Conservation (phyloP, 2,329 filamentous ascomycete genomes). For the Claviceps humidiphila region DNA sequence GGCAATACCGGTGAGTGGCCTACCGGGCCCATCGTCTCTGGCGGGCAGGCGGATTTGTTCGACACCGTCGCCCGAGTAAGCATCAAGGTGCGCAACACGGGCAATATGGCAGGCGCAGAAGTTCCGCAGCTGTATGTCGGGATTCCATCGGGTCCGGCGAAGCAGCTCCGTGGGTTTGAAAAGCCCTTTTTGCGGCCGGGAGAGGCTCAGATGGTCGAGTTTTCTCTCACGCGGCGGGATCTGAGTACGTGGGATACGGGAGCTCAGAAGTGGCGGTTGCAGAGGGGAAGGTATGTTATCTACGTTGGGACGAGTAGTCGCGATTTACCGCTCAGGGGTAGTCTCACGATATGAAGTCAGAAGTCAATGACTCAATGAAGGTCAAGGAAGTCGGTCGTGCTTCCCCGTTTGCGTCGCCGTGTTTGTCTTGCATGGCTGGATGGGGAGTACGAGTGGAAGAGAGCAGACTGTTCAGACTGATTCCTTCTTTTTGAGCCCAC, state of each 20-base stretch:
- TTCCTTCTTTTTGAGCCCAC: no score
- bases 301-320: constrained; percentile 36
- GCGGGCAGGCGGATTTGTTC: constrained; percentile 35
- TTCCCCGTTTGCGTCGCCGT: no score
- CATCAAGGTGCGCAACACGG: constrained; percentile 29
- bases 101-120: constrained; percentile 28
- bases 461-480: no score
- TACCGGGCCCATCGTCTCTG: constrained; percentile 24
- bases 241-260: constrained; percentile 52
- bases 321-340: constrained; percentile 27
- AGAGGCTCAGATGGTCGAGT: constrained; percentile 29
- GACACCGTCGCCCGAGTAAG: constrained; percentile 27
- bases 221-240: constrained; percentile 48
- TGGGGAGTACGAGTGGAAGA: no score
- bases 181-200: constrained; percentile 40
- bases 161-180: constrained; percentile 53
- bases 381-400: no score
- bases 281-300: constrained; percentile 29
- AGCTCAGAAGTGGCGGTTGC: constrained; percentile 47
- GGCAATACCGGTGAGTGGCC: constrained; percentile 23
- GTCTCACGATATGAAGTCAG: constrained; percentile 19
- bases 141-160: constrained; percentile 33
- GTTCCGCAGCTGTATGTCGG: constrained; percentile 36
- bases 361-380: no score
- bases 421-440: no score